Percentiles rank a stretch among this genome's conserved stretches.
These are phyloP conservation scores for Alternaria metachromatica DNA, from an alignment of 2,329 filamentous ascomycete species.

Conservation along the genomic window DNA sequence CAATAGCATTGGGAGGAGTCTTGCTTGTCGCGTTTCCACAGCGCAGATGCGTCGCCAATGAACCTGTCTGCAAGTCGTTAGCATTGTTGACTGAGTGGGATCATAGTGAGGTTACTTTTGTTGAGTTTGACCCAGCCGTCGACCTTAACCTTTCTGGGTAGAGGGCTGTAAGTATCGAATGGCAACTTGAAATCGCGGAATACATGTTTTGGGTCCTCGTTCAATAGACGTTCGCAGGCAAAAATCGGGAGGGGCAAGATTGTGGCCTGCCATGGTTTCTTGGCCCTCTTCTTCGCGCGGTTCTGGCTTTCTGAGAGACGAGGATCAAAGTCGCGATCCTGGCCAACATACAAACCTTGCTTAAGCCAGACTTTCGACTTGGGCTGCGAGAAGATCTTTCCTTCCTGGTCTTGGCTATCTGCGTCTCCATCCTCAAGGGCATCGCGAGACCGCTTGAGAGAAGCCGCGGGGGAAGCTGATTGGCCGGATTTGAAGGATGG, in stretches of 20 bases:
- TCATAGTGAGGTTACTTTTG: constrained; percentile 69
- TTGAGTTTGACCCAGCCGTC: constrained; percentile 92
- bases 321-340: constrained; percentile 57
- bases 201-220: constrained; percentile 57
- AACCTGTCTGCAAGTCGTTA: constrained; percentile 73
- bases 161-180: constrained; percentile 86
- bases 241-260: constrained; percentile 80
- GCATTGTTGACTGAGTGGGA: constrained; percentile 4
- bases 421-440: constrained; percentile 26
- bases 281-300: constrained; percentile 45
- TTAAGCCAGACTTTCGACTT: constrained; percentile 77
- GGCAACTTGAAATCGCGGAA: constrained; percentile 85
- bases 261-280: constrained; percentile 57
- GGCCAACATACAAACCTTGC: constrained; percentile 87
- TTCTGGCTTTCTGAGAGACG: constrained; percentile 57
- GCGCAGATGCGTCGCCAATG: constrained; percentile 78
- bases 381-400: constrained; percentile 34
- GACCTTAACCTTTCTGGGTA: constrained; percentile 86
- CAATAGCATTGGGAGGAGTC: constrained; percentile 71
- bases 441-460: constrained; percentile 34
- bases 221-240: constrained; percentile 72
- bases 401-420: constrained; percentile 16
- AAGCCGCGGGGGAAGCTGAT: constrained; percentile 14
- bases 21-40: constrained; percentile 82
- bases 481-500: constrained; percentile 27